Conservation (phyloP, 139 green algal genomes). For the Chlorella sp. region DNA sequence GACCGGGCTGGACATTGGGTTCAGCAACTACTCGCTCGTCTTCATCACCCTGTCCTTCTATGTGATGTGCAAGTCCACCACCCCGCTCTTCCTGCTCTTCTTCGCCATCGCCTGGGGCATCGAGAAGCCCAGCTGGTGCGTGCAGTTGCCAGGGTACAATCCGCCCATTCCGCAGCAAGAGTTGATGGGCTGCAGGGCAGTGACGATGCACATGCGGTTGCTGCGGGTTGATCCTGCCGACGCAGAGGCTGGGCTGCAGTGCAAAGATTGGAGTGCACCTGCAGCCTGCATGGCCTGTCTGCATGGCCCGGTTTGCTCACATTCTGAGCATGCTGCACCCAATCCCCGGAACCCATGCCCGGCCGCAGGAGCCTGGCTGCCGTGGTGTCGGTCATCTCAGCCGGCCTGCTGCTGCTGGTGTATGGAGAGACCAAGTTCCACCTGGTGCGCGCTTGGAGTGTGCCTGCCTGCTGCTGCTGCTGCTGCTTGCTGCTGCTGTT, state of each 20-base stretch:
- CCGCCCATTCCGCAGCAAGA: no score
- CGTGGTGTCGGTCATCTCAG: conserved; percentile 84
- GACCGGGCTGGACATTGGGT: conserved; percentile 94
- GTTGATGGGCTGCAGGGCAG: no score
- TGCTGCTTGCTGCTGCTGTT: no score
- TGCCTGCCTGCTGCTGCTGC: neutral
- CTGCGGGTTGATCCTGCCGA: no score
- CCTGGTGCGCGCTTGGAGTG: neutral
- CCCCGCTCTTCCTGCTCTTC: conserved; percentile 92
- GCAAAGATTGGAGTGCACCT: no score
- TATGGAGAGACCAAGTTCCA: conserved; percentile 91
- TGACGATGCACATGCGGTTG: no score
- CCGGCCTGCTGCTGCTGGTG: conserved; percentile 90
- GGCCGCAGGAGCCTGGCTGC: conserved; percentile 73
- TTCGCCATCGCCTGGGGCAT: conserved; percentile 94
- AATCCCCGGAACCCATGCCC: no score
- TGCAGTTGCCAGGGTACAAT: neutral
- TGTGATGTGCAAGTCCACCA: conserved; percentile 95
- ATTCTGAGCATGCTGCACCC: no score
- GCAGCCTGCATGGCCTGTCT: no score
- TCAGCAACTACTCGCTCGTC: conserved; percentile 92
- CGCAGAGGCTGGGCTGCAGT: no score
- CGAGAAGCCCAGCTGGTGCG: conserved; percentile 67
- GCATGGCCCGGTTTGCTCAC: no score
- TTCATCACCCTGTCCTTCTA: conserved; percentile 96